phyloP scores from a whole-genome alignment of 306 rosid genomes.

The Trifolium fragiferum region DNA sequence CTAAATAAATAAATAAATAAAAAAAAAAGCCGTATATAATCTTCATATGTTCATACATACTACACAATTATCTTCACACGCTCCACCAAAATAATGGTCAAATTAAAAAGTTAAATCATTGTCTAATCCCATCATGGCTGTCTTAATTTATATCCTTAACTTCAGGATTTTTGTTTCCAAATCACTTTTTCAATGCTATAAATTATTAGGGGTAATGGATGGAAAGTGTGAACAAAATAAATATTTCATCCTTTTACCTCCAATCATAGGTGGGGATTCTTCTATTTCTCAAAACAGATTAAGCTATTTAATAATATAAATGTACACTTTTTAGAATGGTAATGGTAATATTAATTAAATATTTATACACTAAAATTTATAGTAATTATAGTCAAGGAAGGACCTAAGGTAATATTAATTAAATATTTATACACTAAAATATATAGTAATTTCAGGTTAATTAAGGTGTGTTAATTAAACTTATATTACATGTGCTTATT shows the following conservation, averaged over 20 bases:
- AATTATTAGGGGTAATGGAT: slow-evolving; percentile 48
- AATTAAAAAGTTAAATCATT: slow-evolving; percentile 46
- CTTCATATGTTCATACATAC: slow-evolving; percentile 11
- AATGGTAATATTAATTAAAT: no score
- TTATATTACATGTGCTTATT: no score
- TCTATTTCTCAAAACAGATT: no score
- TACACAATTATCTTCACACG: not conserved
- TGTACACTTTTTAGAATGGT: no score
- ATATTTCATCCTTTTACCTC: slow-evolving; percentile 18
- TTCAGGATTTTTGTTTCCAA: slow-evolving; percentile 46
- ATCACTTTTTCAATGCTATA: slow-evolving; percentile 49
- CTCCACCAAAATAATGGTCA: slow-evolving; percentile 30
- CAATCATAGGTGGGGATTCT: not conserved
- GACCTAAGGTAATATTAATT: no score
- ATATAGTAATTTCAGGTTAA: no score
- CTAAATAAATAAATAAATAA: no score
- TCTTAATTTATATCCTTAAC: slow-evolving; percentile 47
- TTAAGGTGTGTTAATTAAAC: no score
- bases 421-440: no score
- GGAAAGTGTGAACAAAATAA: slow-evolving; percentile 34
- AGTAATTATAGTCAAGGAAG: no score
- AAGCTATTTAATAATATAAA: no score
- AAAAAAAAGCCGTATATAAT: not conserved
- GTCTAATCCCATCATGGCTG: slow-evolving; percentile 41
- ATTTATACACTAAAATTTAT: no score